phyloP scores from a whole-genome alignment of 441 rosid species.

The Erodium trifolium region DNA sequence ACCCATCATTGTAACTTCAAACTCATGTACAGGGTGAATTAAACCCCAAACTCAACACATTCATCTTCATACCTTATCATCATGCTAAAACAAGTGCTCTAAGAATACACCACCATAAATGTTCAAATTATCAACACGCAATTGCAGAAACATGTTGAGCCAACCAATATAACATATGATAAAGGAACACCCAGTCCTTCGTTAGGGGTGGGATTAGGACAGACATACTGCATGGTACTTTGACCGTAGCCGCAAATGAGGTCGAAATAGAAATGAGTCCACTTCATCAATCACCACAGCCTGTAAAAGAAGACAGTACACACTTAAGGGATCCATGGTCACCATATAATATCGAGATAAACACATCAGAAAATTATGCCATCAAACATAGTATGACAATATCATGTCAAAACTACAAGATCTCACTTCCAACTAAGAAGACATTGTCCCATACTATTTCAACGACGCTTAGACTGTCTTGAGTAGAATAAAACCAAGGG shows the following conservation, averaged over 20 bases:
- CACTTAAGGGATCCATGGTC: background rate
- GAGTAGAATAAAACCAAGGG: too few relatives aligned
- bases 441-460: too few relatives aligned
- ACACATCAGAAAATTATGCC: background rate
- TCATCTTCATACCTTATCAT: background rate
- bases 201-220: background rate
- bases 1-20: too few relatives aligned
- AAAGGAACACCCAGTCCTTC: background rate
- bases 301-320: constrained; percentile 33
- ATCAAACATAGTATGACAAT: background rate
- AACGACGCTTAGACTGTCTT: background rate
- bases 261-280: constrained; percentile 86
- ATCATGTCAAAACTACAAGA: background rate
- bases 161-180: background rate
- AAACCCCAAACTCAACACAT: too few relatives aligned
- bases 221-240: constrained; percentile 82
- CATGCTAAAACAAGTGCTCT: background rate
- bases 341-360: background rate
- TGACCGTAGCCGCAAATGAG: constrained; percentile 72
- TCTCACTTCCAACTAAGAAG: too few relatives aligned
- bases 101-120: background rate
- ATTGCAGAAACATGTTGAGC: constrained; percentile 1
- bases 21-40: too few relatives aligned
- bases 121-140: background rate
- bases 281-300: constrained; percentile 92